Base-by-base conservation (phyloP, 176 grass and related monocot genomes). In the Aegilops speltoides region DNA sequence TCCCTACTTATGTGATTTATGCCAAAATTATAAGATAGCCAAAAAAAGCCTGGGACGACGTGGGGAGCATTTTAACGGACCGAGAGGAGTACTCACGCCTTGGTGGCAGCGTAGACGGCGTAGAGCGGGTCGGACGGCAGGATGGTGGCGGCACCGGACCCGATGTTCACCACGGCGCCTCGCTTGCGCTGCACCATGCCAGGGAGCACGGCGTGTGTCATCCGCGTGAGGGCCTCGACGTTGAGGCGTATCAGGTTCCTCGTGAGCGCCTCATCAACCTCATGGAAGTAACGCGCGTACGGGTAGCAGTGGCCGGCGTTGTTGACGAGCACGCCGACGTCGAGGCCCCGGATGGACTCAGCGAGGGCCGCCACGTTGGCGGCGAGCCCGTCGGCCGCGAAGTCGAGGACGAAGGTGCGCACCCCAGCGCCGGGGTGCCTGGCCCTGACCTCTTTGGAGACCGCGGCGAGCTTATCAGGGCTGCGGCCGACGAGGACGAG, bases 261-360 rank as follows among this genome's bases (percentile, higher is more conserved):
- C 68, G 77, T 68, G 8, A 89, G 65, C 16, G 66, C 87, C 50
- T 94, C 89, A 64, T 91, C 90, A 57, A 88, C 88, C 90, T 97
- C 90, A 26, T 97, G 92, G 86, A 97, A 92, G 88, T 92, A 97
- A 16, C 80, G 86, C 34, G 88, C 83, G 75, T 79, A 81, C 46
- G 95, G 95, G 83, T 97, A 91, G 23, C 79, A 91, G 28, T 56
- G n/a, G 11, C 92, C 95, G 11, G 91, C 95, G 80, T 73, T 91
- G 84, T 97, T 97, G 4, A 97, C 81, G 20, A 97, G 90, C 61
- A 97, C 67, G n/a, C 95, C 95, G 56, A 97, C 88, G 83, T 97
- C 92, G 20, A 94, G 82, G 11, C 31, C 90, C 3, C 89, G 37
- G 72, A 94, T 62, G 52, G 59, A 84, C 76, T 89, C 88, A 36